A percentile compares a stretch with the other conserved stretches of the same genome.
These are phyloP conservation scores for Trichosporon ovoides DNA, from an alignment of 1,284 basidiomycete species.

Conservation along the genomic window DNA sequence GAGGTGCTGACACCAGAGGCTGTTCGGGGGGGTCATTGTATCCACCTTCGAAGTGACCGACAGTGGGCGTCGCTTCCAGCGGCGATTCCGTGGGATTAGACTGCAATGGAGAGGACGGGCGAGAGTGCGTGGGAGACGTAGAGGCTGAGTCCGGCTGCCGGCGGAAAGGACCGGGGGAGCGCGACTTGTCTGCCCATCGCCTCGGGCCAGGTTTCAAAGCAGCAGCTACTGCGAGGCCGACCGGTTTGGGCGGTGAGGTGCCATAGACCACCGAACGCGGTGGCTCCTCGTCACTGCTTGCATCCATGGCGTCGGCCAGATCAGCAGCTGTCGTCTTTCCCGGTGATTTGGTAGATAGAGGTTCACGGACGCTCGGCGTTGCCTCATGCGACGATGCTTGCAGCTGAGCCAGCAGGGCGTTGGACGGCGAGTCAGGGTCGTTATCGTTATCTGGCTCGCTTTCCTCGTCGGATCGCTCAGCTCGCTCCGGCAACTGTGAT, in stretches of 20 bases:
- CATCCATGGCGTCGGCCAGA: constrained; percentile 21
- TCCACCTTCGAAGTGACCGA: neutral
- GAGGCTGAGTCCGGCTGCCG: constrained; percentile 12
- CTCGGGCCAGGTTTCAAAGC: neutral
- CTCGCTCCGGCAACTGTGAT: constrained; percentile 59
- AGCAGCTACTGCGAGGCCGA: neutral
- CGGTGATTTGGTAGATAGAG: neutral
- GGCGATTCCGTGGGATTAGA: neutral
- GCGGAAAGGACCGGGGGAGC: constrained; percentile 17
- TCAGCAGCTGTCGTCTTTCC: constrained; percentile 7
- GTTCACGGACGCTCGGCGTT: neutral
- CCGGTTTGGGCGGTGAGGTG: constrained; percentile 13
- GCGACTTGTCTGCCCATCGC: constrained; percentile 5
- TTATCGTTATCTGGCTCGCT: neutral
- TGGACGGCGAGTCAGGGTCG: constrained; percentile 35
- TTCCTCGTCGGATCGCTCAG: too few species aligned
- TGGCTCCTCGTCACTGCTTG: constrained; percentile 32
- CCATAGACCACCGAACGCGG: constrained; percentile 35
- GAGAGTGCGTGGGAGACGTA: constrained; percentile 1
- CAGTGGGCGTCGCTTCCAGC: neutral
- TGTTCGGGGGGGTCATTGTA: neutral
- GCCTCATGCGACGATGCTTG: constrained; percentile 13
- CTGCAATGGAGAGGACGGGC: neutral
- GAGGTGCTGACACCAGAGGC: neutral
- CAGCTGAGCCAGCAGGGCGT: constrained; percentile 40